Conservation (phyloP, 163 green algal species). For the Scenedesmus sp. region DNA sequence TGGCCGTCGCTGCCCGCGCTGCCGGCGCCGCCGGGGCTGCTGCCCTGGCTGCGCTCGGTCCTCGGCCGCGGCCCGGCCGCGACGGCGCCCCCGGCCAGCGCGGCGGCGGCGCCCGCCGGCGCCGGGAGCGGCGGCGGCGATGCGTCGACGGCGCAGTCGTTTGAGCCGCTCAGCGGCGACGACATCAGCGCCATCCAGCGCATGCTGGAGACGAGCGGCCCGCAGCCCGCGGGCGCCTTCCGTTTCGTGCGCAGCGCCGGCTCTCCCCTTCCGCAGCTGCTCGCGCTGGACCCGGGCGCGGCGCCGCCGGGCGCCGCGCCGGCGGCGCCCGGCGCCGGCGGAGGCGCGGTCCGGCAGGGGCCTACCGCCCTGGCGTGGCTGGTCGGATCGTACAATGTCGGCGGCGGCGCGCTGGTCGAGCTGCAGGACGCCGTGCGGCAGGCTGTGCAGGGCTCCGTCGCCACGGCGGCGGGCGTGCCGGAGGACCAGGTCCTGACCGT, state of each 20-base stretch:
- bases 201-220: not conserved
- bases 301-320: too few relatives aligned
- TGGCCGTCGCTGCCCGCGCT: too few relatives aligned
- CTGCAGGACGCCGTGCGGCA: conserved; percentile 26
- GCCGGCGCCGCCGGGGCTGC: too few relatives aligned
- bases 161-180: not conserved
- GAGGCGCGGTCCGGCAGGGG: not conserved
- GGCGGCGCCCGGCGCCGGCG: not conserved
- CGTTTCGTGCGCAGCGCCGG: not conserved
- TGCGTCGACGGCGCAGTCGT: not conserved
- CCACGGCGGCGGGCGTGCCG: not conserved
- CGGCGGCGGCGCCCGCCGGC: not conserved
- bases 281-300: too few relatives aligned
- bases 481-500: conserved; percentile 9
- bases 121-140: not conserved
- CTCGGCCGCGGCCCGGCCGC: too few relatives aligned
- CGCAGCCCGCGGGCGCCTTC: not conserved
- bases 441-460: conserved; percentile 4
- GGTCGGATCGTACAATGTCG: not conserved
- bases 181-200: conserved; percentile 24
- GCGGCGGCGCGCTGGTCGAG: conserved; percentile 35
- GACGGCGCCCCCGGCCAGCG: not conserved
- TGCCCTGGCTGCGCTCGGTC: too few relatives aligned
- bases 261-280: conserved; percentile 4
- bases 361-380: conserved; percentile 1